Evolutionary conservation across 2,329 filamentous ascomycete species (phyloP).

Genomic region (Aspergillaceae sp.): DNA sequence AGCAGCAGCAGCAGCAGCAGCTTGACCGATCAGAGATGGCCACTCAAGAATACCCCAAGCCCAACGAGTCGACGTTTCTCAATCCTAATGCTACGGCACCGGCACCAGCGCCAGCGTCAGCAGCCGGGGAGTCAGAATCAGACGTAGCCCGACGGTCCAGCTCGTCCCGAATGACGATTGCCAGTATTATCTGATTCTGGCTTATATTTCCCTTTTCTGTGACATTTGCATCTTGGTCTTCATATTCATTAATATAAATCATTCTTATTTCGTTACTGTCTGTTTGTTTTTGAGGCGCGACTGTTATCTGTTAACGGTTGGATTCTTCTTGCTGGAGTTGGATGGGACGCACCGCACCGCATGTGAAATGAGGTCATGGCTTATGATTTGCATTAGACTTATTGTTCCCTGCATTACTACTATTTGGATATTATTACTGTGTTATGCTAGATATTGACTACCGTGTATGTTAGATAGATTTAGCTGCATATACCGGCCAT

Average conservation of each 20-base stretch:
- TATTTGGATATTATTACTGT: neutral
- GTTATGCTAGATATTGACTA: too few species aligned
- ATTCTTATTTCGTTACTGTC: too few species aligned
- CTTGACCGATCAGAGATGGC: conserved; percentile 29
- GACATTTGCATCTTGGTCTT: too few species aligned
- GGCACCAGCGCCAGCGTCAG: neutral
- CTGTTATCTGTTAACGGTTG: too few species aligned
- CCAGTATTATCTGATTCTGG: conserved; percentile 34
- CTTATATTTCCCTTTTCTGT: neutral
- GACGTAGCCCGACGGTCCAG: conserved; percentile 18
- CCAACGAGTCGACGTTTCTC: conserved; percentile 12
- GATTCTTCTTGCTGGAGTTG: too few species aligned
- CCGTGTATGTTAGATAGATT: too few species aligned
- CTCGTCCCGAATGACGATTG: conserved; percentile 38
- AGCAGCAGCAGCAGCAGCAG: conserved; percentile 24
- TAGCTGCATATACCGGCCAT: too few species aligned
- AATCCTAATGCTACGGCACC: conserved; percentile 13
- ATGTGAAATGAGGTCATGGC: conserved; percentile 15
- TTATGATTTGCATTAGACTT: conserved; percentile 1
- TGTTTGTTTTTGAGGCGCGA: too few species aligned
- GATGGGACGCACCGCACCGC: neutral
- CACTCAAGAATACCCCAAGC: conserved; percentile 13
- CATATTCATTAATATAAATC: too few species aligned
- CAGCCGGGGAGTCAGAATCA: conserved; percentile 4
- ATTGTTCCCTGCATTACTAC: neutral